These are phyloP conservation scores for Bipolaris bicolor DNA, from an alignment of 2,329 filamentous ascomycete species.

Conservation along the genomic window DNA sequence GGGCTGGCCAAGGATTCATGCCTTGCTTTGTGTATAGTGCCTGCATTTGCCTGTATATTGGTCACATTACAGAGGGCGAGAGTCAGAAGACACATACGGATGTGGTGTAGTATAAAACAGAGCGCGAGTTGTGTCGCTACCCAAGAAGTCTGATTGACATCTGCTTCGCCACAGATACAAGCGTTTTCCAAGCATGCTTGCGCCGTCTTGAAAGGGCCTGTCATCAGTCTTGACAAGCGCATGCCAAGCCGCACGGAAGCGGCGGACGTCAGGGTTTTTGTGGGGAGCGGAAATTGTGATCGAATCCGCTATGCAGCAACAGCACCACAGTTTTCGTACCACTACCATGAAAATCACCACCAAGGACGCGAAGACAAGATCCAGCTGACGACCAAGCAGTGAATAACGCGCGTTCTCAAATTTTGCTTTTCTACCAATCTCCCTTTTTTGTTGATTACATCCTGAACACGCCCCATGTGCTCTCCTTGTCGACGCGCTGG, in stretches of 20 bases:
- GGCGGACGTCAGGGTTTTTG: constrained; percentile 6
- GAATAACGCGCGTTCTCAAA: constrained; percentile 8
- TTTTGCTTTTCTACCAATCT: background rate
- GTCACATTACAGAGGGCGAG: background rate
- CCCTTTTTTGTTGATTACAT: constrained; percentile 36
- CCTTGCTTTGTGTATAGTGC: too few species aligned
- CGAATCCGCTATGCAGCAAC: background rate
- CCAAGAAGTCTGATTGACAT: background rate
- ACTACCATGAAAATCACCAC: background rate
- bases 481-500: constrained; percentile 42
- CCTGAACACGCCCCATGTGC: constrained; percentile 50
- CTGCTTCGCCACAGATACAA: constrained; percentile 6
- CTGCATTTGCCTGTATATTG: too few species aligned
- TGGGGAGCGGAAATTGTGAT: constrained; percentile 18
- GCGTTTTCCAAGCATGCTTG: constrained; percentile 24
- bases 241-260: constrained; percentile 18
- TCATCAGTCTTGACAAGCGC: constrained; percentile 10
- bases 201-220: constrained; percentile 11
- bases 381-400: background rate
- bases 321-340: constrained; percentile 1
- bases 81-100: background rate
- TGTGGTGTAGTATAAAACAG: background rate
- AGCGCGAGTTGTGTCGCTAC: background rate
- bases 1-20: background rate
- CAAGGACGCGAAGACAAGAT: background rate